phyloP scores from a whole-genome alignment of 768 basidiomycete genomes.

The Cyclocybe aegerita region DNA sequence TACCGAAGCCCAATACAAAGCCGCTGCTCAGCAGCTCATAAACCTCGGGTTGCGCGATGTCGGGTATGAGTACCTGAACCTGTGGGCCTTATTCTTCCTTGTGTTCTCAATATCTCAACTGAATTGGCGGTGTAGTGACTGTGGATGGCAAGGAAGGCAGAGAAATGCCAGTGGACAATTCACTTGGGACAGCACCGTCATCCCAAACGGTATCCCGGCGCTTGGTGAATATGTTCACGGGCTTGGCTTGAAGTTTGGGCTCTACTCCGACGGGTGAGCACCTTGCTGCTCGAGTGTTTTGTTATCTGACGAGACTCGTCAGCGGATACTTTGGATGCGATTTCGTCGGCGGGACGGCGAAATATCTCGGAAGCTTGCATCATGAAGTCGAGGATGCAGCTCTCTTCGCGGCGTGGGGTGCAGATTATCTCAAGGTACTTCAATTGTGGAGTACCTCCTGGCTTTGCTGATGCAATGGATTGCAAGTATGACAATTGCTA shows the following conservation, averaged over 20 bases:
- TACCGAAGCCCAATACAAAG: constrained; percentile 39
- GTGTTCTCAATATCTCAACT: neutral
- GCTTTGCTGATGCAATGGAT: neutral
- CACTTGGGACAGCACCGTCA: constrained; percentile 40
- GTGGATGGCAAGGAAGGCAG: constrained; percentile 48
- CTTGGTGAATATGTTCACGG: constrained; percentile 36
- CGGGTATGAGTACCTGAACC: constrained; percentile 43
- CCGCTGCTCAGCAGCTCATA: constrained; percentile 38
- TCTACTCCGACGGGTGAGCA: constrained; percentile 49
- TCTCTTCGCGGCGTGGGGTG: constrained; percentile 49
- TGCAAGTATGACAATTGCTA: constrained; percentile 50
- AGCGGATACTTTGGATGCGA: constrained; percentile 47
- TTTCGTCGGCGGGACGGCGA: constrained; percentile 41
- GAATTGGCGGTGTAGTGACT: constrained; percentile 32
- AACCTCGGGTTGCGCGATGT: constrained; percentile 32
- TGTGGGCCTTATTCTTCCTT: constrained; percentile 25
- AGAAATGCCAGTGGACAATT: constrained; percentile 40
- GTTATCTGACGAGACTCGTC: neutral
- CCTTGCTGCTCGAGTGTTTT: neutral
- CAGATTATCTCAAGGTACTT: constrained; percentile 38
- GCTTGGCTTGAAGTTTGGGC: constrained; percentile 60
- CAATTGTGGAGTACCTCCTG: neutral
- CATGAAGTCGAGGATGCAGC: constrained; percentile 47
- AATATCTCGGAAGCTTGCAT: constrained; percentile 44
- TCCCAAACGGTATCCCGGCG: constrained; percentile 38